Conservation (phyloP, 805 yeast genomes). For the Cyberlindnera mississippiensis region DNA sequence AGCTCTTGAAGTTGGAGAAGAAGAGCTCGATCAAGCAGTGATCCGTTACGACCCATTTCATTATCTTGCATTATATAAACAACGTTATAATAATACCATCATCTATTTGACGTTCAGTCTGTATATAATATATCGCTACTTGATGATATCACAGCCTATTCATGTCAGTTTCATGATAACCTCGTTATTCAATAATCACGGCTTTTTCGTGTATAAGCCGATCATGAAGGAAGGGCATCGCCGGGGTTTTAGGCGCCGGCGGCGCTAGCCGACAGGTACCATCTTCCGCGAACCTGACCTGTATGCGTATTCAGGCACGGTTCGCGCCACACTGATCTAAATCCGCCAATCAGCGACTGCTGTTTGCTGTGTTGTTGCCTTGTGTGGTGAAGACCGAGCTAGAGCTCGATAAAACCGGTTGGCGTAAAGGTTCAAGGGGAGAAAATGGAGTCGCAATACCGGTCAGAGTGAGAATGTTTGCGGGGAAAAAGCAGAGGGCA, state of each 20-base stretch:
- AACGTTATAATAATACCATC: too few species aligned
- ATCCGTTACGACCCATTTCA: too few species aligned
- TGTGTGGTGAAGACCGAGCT: constrained; percentile 4
- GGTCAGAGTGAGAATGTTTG: too few species aligned
- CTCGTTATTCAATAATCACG: too few species aligned
- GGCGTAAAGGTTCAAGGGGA: neutral
- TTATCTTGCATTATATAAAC: too few species aligned
- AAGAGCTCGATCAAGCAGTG: neutral
- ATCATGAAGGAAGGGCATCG: neutral
- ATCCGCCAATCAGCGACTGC: constrained; percentile 6
- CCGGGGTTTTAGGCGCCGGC: neutral
- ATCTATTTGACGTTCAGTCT: too few species aligned
- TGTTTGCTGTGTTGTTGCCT: neutral
- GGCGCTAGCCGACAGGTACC: too few species aligned
- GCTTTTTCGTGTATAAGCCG: too few species aligned
- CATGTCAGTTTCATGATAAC: too few species aligned
- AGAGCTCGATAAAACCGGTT: neutral
- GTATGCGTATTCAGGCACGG: neutral
- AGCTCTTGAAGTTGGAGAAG: constrained; percentile 6
- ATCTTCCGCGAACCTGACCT: too few species aligned
- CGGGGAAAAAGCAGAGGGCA: neutral
- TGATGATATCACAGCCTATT: too few species aligned
- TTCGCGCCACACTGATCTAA: constrained; percentile 7
- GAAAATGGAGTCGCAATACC: neutral
- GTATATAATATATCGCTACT: too few species aligned